Evolutionary conservation across 805 yeast species (phyloP).

Genomic region (Helenozyma baotianmanensis): DNA sequence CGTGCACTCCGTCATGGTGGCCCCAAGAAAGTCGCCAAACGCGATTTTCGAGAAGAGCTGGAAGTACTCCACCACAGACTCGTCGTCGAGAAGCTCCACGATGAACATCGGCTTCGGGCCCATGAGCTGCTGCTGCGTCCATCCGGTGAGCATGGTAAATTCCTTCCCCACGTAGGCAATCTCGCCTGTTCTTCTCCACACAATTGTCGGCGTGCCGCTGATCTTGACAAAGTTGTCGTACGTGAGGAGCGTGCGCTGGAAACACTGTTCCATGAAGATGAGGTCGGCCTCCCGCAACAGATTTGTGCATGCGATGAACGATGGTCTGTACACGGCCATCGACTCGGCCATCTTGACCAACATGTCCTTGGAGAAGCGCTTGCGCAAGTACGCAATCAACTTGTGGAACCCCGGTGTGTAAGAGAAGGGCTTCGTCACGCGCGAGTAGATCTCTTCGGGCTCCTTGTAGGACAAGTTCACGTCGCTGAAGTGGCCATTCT

Average conservation of each 20-base stretch:
- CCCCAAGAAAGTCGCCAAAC: constrained; percentile 84
- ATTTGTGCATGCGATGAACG: constrained; percentile 88
- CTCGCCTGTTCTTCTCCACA: constrained; percentile 95
- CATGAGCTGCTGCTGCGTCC: constrained; percentile 70
- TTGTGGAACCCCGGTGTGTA: constrained; percentile 90
- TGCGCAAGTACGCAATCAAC: constrained; percentile 65
- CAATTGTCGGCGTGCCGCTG: constrained; percentile 90
- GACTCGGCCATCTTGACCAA: constrained; percentile 79
- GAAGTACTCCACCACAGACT: constrained; percentile 82
- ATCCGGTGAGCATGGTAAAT: constrained; percentile 85
- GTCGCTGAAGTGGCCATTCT: not conserved
- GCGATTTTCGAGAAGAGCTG: constrained; percentile 80
- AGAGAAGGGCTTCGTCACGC: constrained; percentile 71
- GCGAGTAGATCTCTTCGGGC: constrained; percentile 76
- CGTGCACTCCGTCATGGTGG: constrained; percentile 82
- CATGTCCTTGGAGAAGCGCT: constrained; percentile 64
- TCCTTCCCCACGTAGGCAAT: constrained; percentile 94
- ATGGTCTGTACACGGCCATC: constrained; percentile 87
- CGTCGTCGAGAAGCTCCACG: constrained; percentile 82
- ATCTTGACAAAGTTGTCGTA: constrained; percentile 80
- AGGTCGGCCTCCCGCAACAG: constrained; percentile 85
- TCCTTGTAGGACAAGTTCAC: constrained; percentile 38
- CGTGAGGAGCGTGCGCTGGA: constrained; percentile 85
- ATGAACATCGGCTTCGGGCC: constrained; percentile 62
- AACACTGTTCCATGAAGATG: constrained; percentile 93